A percentile compares a stretch with the other conserved stretches of the same genome.
Conservation (phyloP, 192 early-diverging fungal genomes). For the Funneliformis geosporum region DNA sequence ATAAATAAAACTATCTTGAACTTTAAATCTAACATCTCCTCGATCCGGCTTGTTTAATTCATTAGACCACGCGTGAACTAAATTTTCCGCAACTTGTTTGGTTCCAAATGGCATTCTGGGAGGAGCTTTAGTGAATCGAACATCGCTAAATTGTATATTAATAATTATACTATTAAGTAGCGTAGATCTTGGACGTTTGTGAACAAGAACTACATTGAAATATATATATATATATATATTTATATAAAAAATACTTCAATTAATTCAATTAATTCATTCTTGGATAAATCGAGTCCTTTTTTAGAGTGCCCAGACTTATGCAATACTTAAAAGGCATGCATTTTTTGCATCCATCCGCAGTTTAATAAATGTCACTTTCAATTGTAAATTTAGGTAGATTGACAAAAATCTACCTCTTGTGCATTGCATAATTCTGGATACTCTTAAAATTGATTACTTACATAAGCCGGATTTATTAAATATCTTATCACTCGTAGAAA, state of each 20-base stretch:
- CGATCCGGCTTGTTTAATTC: conserved; percentile 7
- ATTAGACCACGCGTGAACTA: conserved; percentile 8
- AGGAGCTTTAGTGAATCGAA: neutral
- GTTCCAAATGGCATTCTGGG: neutral
- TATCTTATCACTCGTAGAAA: neutral
- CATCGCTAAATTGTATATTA: neutral
- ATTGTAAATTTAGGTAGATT: no score
- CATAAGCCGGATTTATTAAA: neutral
- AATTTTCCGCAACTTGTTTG: conserved; percentile 1
- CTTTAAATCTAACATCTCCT: conserved; percentile 27
- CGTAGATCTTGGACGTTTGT: neutral
- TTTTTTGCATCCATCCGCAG: no score
- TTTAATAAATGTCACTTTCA: no score
- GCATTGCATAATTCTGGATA: no score
- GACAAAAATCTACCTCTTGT: no score
- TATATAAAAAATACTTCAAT: no score
- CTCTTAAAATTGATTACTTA: neutral
- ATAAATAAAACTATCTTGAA: conserved; percentile 21
- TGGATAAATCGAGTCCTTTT: no score
- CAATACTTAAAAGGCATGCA: no score
- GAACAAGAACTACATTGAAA: neutral
- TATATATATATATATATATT: no score
- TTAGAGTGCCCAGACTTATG: no score
- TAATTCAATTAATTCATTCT: no score
- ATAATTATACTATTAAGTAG: neutral